Percentiles rank a stretch among this genome's conserved stretches.
Conservation (phyloP, 148 eudicot genomes). For the Rheum nobile region DNA sequence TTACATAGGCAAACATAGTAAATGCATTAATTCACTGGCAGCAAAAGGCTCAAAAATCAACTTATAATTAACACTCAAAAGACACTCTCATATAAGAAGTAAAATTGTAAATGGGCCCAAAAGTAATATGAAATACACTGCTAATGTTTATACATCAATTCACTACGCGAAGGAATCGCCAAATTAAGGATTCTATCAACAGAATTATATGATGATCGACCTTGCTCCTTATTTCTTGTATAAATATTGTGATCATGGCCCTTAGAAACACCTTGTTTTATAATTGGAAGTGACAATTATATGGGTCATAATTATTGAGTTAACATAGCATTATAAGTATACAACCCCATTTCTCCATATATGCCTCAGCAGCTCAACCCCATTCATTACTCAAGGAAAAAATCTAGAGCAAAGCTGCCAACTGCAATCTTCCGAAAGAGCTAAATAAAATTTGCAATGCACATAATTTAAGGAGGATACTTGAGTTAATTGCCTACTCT, state of each 20-base stretch:
- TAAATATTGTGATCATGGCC: background rate
- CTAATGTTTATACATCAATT: background rate
- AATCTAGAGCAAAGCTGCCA: background rate
- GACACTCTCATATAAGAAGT: background rate
- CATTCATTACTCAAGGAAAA: background rate
- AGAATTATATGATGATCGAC: background rate
- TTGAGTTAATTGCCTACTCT: slow-evolving; percentile 96
- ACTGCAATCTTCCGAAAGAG: background rate
- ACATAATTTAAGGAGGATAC: slow-evolving; percentile 21
- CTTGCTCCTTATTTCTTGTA: background rate
- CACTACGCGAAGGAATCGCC: background rate
- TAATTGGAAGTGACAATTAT: background rate
- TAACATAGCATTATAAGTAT: background rate
- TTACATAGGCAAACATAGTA: background rate
- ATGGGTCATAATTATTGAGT: background rate
- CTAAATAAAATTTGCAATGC: background rate
- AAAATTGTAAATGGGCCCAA: background rate
- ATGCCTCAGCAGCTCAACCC: background rate
- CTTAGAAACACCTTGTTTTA: background rate
- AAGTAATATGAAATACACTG: background rate
- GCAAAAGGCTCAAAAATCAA: background rate
- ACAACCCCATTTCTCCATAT: background rate
- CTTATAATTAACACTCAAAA: background rate
- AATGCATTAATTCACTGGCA: background rate
- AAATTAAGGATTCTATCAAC: background rate